Base-by-base conservation (phyloP, 257 asterid genomes). In the Plectranthus barbatus region DNA sequence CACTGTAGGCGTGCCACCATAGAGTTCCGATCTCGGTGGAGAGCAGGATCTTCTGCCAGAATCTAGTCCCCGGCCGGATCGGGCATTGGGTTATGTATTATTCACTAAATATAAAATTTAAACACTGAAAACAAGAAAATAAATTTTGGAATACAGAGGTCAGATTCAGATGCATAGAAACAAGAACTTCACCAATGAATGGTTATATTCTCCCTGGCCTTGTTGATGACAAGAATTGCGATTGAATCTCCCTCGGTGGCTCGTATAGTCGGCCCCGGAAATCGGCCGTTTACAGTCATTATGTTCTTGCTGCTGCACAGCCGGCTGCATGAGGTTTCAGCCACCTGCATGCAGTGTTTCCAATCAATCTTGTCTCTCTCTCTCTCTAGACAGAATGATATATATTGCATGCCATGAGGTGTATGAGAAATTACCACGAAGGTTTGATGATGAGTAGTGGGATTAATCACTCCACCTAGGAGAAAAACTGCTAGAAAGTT, bases 1-100 rank as follows among this genome's bases (percentile, higher is more conserved):
- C 76, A 20, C 80, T 80, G 5, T 77, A 71, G 0, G 90, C 90
- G 39, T 83, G 87, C 90, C 87, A 83, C 91, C 87, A 79, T 18
- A 84, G 1, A 1, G 80, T 84, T 7, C 87, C 85, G 4, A 71
- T 62, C 56, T 83, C 90, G 0, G 74, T 85, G 0, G 80, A 64
- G 7, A 84, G 53, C 18, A 75, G 74, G 1, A 83, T 69, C 56
- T 40, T 71, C 41, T 70, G 87, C 14, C 67, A 56, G 39, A 81
- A 81, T 33, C 2, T 74, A 1, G 41, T 1, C 3, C 87, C 87
- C 29, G 90, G 79, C 24, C 3, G 54, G 19, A 84, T 79, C 4
- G 86, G 83, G 67, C 90, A 81, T 24, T 80, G 88, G 0, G 88
- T 83, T 24, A 83, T 48, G 55, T 60, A 83, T 39, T 86, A 4